These are phyloP conservation scores for maize (Zea mays) DNA, from an alignment of 176 grass and related monocot genomes.

Conservation along the genomic window DNA sequence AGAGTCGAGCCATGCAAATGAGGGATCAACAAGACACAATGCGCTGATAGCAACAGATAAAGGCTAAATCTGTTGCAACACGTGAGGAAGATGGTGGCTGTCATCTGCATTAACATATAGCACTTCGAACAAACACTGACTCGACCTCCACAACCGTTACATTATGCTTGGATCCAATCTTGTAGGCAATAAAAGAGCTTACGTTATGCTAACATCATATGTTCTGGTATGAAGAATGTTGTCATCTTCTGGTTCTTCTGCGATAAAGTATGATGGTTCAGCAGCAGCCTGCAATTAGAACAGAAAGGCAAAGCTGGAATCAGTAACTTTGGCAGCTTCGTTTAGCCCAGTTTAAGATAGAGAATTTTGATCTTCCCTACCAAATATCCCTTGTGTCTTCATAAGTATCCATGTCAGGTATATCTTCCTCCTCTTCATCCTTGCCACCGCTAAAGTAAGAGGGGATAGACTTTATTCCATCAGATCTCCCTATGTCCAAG, in stretches of 20 bases:
- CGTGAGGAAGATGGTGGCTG: no score
- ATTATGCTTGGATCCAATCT: neutral
- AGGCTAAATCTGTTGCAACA: no score
- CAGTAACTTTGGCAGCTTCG: slow-evolving; percentile 22
- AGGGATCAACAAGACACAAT: no score
- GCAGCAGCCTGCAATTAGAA: slow-evolving; percentile 56
- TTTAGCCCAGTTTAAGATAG: slow-evolving; percentile 24
- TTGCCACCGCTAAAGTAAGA: no score
- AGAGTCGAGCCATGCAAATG: no score
- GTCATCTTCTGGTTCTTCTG: slow-evolving; percentile 86
- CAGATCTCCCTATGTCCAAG: no score
- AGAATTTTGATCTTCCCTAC: slow-evolving; percentile 41
- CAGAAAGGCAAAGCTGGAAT: slow-evolving; percentile 31
- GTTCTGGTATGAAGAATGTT: slow-evolving; percentile 94
- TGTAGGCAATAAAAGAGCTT: slow-evolving; percentile 43
- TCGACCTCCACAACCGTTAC: no score
- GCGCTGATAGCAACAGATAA: no score
- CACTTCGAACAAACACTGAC: no score
- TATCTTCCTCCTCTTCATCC: no score
- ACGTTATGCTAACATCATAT: slow-evolving; percentile 98
- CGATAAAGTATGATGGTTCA: slow-evolving; percentile 73
- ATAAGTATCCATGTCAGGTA: slow-evolving; percentile 83
- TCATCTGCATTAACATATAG: no score
- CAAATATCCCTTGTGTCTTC: slow-evolving; percentile 60
- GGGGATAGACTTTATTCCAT: no score